These are phyloP conservation scores for Grigorovia yakushimaensis DNA, from an alignment of 805 yeast species.

Conservation along the genomic window DNA sequence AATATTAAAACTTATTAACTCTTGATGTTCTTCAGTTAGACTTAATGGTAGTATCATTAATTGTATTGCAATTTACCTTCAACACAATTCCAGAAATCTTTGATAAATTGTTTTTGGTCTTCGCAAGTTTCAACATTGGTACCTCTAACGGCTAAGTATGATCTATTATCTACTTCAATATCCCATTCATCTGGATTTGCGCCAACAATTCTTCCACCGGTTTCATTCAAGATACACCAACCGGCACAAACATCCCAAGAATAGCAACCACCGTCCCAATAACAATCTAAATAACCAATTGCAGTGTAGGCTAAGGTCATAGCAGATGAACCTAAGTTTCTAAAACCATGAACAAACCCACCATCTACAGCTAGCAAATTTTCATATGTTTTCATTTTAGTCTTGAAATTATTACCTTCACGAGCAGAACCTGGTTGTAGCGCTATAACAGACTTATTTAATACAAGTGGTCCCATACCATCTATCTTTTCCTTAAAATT, in stretches of 20 bases:
- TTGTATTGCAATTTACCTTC: slow-evolving; percentile 39
- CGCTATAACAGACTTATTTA: slow-evolving; percentile 81
- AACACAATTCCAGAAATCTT: slow-evolving; percentile 44
- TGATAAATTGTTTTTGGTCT: slow-evolving; percentile 37
- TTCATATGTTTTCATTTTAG: slow-evolving; percentile 66
- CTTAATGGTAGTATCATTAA: no score
- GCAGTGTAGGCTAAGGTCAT: slow-evolving; percentile 52
- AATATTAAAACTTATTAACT: no score
- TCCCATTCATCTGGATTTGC: slow-evolving; percentile 43
- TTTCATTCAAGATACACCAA: slow-evolving; percentile 51
- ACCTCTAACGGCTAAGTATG: slow-evolving; percentile 47
- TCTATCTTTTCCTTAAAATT: slow-evolving; percentile 58
- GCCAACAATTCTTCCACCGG: slow-evolving; percentile 50
- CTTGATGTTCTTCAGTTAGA: no score
- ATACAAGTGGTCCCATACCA: slow-evolving; percentile 73
- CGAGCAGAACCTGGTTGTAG: slow-evolving; percentile 81
- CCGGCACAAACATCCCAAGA: slow-evolving; percentile 71
- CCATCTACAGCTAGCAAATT: slow-evolving; percentile 83
- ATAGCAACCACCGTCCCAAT: slow-evolving; percentile 64
- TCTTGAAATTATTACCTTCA: slow-evolving; percentile 83
- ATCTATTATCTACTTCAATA: slow-evolving; percentile 42
- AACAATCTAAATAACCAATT: slow-evolving; percentile 48
- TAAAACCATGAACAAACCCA: slow-evolving; percentile 70
- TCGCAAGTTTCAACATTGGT: slow-evolving; percentile 21
- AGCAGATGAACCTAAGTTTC: slow-evolving; percentile 58